Percentiles rank a stretch among this genome's conserved stretches.
These are phyloP conservation scores for Talaromyces proteolyticus DNA, from an alignment of 495 filamentous ascomycete genomes.

Conservation along the genomic window DNA sequence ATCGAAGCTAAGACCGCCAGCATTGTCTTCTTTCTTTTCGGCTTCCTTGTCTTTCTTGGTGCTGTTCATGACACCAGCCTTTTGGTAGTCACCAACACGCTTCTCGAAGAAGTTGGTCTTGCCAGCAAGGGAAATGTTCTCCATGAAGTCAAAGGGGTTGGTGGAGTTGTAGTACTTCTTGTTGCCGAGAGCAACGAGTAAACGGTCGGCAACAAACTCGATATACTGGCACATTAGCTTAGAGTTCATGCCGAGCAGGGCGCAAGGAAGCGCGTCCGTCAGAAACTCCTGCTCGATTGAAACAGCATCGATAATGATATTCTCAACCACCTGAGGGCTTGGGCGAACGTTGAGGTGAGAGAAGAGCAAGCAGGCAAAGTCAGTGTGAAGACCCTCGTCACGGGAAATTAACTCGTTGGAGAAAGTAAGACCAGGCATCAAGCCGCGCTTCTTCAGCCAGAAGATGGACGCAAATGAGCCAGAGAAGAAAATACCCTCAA, in stretches of 20 bases:
- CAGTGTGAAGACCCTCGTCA: conserved; percentile 98
- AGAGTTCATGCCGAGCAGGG: conserved; percentile 94
- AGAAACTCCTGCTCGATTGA: conserved; percentile 96
- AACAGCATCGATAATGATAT: conserved; percentile 92
- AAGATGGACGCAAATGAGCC: conserved; percentile 99
- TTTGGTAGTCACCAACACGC: conserved; percentile 98
- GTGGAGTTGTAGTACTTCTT: conserved; percentile 84
- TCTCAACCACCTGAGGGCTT: conserved; percentile 68
- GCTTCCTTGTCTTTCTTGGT: conserved; percentile 61
- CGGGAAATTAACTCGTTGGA: conserved; percentile 99
- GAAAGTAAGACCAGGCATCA: conserved; percentile 98
- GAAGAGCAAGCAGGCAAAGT: conserved; percentile 96
- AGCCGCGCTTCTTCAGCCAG: conserved; percentile 99
- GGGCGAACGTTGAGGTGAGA: conserved; percentile 91
- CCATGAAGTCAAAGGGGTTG: conserved; percentile 99
- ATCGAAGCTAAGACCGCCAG: conserved; percentile 84
- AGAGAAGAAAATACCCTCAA: conserved; percentile 99
- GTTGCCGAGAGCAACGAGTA: conserved; percentile 87
- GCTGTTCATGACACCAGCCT: conserved; percentile 96
- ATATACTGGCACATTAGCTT: conserved; percentile 99
- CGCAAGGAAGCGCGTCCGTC: conserved; percentile 87
- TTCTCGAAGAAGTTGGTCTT: conserved; percentile 99
- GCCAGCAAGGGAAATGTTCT: conserved; percentile 95
- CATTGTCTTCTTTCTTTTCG: conserved; percentile 51
- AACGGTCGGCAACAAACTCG: conserved; percentile 96